Percentiles rank a stretch among this genome's conserved stretches.
Evolutionary conservation across 2,329 filamentous ascomycete species (phyloP).

Genomic region (Biscogniauxia marginata): DNA sequence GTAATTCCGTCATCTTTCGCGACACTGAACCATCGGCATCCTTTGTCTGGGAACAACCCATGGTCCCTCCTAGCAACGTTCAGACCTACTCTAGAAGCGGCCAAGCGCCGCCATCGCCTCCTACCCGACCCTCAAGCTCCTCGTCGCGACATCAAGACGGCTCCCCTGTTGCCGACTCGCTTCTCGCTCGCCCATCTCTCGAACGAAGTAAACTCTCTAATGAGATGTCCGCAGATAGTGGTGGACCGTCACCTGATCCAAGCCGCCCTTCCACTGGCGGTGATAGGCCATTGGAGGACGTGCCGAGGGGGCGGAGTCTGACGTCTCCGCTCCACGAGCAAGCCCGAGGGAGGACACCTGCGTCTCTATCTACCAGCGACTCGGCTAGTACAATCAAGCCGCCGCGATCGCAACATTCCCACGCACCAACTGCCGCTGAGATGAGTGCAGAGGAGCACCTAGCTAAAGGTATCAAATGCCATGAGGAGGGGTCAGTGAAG

Average conservation of each 20-base stretch:
- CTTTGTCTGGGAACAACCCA: constrained; percentile 63
- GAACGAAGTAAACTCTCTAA: constrained; percentile 52
- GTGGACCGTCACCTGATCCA: constrained; percentile 44
- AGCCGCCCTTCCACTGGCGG: constrained; percentile 46
- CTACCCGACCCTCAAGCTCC: constrained; percentile 59
- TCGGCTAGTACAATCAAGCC: constrained; percentile 54
- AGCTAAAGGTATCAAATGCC: constrained; percentile 82
- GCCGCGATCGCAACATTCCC: constrained; percentile 42
- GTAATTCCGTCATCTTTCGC: constrained; percentile 60
- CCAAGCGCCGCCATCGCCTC: constrained; percentile 60
- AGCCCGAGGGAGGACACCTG: constrained; percentile 42
- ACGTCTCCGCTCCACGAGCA: constrained; percentile 40
- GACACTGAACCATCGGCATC: constrained; percentile 52
- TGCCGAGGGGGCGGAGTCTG: constrained; percentile 44
- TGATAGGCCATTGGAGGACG: constrained; percentile 48
- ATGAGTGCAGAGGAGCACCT: constrained; percentile 86
- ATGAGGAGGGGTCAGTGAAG: constrained; percentile 82
- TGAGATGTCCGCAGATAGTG: constrained; percentile 42
- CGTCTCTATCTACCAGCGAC: constrained; percentile 52
- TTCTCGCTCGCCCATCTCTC: constrained; percentile 44
- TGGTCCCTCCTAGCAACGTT: constrained; percentile 39
- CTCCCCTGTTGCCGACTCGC: constrained; percentile 38
- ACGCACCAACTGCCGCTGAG: constrained; percentile 60
- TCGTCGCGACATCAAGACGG: constrained; percentile 38
- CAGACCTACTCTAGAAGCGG: constrained; percentile 42